These are phyloP conservation scores for Mycena filopes DNA, from an alignment of 768 basidiomycete species.

Conservation along the genomic window DNA sequence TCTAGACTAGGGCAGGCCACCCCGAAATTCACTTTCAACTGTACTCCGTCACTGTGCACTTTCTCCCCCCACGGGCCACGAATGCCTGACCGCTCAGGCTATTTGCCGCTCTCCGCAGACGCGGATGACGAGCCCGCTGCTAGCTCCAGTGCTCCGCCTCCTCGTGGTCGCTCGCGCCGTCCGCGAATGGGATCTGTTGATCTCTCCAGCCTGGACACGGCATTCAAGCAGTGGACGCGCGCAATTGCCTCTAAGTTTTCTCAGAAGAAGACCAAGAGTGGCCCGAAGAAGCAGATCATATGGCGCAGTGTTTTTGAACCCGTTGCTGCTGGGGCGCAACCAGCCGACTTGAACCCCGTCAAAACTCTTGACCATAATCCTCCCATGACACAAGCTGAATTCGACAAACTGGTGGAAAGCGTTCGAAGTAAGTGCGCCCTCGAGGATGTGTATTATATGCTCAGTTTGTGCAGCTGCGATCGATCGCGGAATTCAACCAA, in stretches of 20 bases:
- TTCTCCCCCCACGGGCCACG: too few relatives aligned
- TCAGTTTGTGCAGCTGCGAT: conserved; percentile 56
- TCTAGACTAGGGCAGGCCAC: too few relatives aligned
- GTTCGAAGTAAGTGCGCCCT: conserved; percentile 51
- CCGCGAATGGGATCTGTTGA: conserved; percentile 73
- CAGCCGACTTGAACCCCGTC: conserved; percentile 50
- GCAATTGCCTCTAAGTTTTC: conserved; percentile 87
- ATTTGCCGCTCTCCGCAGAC: conserved; percentile 54
- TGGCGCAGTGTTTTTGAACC: conserved; percentile 85
- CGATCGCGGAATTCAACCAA: conserved; percentile 83
- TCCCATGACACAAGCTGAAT: conserved; percentile 80
- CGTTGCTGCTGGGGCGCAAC: conserved; percentile 5
- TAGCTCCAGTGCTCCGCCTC: conserved; percentile 37
- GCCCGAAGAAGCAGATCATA: conserved; percentile 76
- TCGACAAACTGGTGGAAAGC: conserved; percentile 50
- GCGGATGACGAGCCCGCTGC: conserved; percentile 44
- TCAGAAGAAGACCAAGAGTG: conserved; percentile 76
- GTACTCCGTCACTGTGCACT: too few relatives aligned
- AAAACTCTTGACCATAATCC: conserved; percentile 86
- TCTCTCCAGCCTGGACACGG: conserved; percentile 80
- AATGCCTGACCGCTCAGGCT: conserved; percentile 55
- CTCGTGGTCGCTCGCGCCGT: conserved; percentile 50
- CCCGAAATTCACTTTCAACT: too few relatives aligned
- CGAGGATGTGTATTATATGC: conserved; percentile 63
- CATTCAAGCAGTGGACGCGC: conserved; percentile 93